phyloP scores from a whole-genome alignment of 768 basidiomycete species.

The Tremella mesenterica region DNA sequence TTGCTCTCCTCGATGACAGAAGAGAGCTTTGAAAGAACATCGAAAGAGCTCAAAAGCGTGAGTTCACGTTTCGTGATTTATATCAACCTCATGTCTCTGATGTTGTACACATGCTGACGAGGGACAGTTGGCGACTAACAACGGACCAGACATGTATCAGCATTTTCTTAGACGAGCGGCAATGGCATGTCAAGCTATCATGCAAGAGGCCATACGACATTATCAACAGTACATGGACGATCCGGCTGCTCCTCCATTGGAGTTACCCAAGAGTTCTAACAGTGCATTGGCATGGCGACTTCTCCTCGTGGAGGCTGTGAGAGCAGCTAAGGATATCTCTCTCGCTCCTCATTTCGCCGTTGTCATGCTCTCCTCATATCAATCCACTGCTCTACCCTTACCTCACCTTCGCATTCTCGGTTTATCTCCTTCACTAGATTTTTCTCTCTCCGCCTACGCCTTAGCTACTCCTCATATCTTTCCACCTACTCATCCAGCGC shows the following conservation, averaged over 20 bases:
- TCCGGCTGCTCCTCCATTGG: constrained; percentile 35
- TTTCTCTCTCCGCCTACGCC: constrained; percentile 33
- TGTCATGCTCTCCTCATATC: constrained; percentile 31
- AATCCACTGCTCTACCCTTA: constrained; percentile 29
- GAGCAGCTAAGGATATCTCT: constrained; percentile 40
- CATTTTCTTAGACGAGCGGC: constrained; percentile 96
- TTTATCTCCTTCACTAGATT: constrained; percentile 30
- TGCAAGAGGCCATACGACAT: constrained; percentile 33
- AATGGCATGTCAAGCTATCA: constrained; percentile 55
- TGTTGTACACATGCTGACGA: background rate
- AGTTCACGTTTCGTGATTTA: constrained; percentile 41
- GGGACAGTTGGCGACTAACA: constrained; percentile 80
- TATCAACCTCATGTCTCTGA: background rate
- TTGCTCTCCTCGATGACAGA: constrained; percentile 90
- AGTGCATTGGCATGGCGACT: constrained; percentile 43
- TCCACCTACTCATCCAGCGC: constrained; percentile 16
- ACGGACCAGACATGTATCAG: constrained; percentile 92
- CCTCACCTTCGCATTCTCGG: constrained; percentile 34
- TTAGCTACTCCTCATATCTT: constrained; percentile 34
- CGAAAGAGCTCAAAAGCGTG: constrained; percentile 88
- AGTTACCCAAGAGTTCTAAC: constrained; percentile 29
- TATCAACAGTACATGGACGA: constrained; percentile 33
- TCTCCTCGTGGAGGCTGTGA: constrained; percentile 37
- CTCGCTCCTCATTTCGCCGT: constrained; percentile 42
- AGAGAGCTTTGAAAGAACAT: constrained; percentile 91